These are phyloP conservation scores for Leptographium procerum DNA, from an alignment of 2,329 filamentous ascomycete species.

Conservation along the genomic window DNA sequence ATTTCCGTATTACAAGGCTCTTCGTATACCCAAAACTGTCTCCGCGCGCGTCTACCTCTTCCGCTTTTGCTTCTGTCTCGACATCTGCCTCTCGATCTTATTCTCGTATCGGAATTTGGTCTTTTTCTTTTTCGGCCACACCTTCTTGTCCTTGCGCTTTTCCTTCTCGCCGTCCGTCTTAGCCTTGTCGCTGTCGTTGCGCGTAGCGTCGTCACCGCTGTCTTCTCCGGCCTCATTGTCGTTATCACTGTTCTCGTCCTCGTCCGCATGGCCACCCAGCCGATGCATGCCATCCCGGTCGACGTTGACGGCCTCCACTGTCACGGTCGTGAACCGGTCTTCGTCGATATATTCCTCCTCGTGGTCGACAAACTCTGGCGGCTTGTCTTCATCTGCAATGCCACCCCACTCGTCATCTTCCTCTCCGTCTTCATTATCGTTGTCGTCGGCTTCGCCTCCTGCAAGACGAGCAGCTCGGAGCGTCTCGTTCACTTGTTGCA, in stretches of 20 bases:
- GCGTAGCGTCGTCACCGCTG: slow-evolving; percentile 21
- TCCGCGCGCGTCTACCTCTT: neutral
- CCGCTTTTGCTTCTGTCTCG: slow-evolving; percentile 51
- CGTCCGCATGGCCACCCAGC: slow-evolving; percentile 17
- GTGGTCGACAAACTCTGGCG: slow-evolving; percentile 50
- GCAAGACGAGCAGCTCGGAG: slow-evolving; percentile 50
- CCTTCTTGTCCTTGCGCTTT: slow-evolving; percentile 25
- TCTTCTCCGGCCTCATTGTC: neutral
- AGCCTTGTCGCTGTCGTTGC: slow-evolving; percentile 20
- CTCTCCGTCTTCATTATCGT: slow-evolving; percentile 30
- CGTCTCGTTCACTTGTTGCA: slow-evolving; percentile 62
- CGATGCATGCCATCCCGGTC: slow-evolving; percentile 61
- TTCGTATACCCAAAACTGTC: neutral
- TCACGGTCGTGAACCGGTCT: slow-evolving; percentile 90
- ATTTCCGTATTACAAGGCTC: neutral
- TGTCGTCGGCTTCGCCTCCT: slow-evolving; percentile 28
- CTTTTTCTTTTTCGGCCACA: slow-evolving; percentile 56
- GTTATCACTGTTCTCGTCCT: slow-evolving; percentile 10
- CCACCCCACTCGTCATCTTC: slow-evolving; percentile 50
- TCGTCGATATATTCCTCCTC: slow-evolving; percentile 96
- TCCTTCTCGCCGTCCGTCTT: slow-evolving; percentile 22
- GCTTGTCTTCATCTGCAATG: slow-evolving; percentile 36
- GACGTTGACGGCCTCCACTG: slow-evolving; percentile 77
- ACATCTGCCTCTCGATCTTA: slow-evolving; percentile 71
- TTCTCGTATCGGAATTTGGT: slow-evolving; percentile 88